Evolutionary conservation across 2,329 filamentous ascomycete species (phyloP).

Genomic region (Pseudofabraea citricarpa): DNA sequence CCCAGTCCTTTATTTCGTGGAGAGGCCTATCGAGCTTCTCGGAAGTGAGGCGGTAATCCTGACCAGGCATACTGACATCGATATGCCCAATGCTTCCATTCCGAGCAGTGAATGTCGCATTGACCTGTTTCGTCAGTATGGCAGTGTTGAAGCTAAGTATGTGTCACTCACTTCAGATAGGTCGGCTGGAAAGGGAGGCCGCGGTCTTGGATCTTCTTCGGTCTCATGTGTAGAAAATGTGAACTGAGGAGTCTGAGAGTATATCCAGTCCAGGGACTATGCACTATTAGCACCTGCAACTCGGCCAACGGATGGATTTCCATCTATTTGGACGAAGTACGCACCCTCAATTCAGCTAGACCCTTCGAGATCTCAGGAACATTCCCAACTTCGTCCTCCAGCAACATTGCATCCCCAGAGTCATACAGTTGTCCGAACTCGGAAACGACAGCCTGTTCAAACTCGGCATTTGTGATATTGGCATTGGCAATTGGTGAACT

Average conservation of each 20-base stretch:
- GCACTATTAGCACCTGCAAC: slow-evolving; percentile 19
- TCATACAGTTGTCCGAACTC: slow-evolving; percentile 69
- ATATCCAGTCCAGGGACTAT: slow-evolving; percentile 69
- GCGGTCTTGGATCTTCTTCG: slow-evolving; percentile 45
- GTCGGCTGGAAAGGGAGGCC: slow-evolving; percentile 43
- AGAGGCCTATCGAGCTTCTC: neutral
- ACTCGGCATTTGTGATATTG: slow-evolving; percentile 46
- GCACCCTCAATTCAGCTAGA: slow-evolving; percentile 55
- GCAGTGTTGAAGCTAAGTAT: neutral
- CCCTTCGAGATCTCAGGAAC: slow-evolving; percentile 55
- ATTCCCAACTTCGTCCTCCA: slow-evolving; percentile 37
- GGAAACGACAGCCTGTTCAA: slow-evolving; percentile 48
- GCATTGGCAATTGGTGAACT: slow-evolving; percentile 81
- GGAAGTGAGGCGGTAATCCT: neutral
- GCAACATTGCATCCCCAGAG: slow-evolving; percentile 26
- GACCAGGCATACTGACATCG: neutral
- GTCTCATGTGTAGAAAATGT: slow-evolving; percentile 59
- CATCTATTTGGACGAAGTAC: no score
- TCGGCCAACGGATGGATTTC: neutral
- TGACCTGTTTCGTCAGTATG: slow-evolving; percentile 6
- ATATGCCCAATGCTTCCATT: slow-evolving; percentile 14
- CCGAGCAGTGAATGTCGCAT: slow-evolving; percentile 14
- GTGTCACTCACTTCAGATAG: slow-evolving; percentile 37
- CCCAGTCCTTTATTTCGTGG: neutral
- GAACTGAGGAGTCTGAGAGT: slow-evolving; percentile 81